Evolutionary conservation across 176 grass and related monocot genomes (phyloP), one percentile per base, ranked within the genome.

Genomic region (Oryza punctata): DNA sequence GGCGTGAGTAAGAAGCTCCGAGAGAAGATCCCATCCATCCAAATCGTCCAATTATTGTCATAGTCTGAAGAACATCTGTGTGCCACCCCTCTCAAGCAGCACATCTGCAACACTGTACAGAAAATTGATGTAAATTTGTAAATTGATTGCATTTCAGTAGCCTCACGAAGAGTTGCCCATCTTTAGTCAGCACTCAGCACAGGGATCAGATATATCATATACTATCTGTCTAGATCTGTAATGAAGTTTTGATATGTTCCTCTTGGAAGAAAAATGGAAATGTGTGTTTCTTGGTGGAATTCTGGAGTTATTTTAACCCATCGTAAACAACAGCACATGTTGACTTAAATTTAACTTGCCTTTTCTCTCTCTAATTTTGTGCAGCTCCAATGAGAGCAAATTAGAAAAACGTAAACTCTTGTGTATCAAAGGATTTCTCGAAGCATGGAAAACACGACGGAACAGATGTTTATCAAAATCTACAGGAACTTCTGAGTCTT

Each of bases 1-100:
- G 92, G 88, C 11, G 67, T 97, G 32, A 82, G 86, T 15, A 86
- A 92, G 69, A 97, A 94, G 84, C 90, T 97, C 40, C 75, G 92
- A 67, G 92, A 97, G 83, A 92, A 92, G 80, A 97, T 97, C 70
- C 94, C 92, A 38, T 82, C 82, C 43, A 91, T 92, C 7, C 65
- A 88, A 52, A 88, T 86, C 18, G 88, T 97, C 77, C 90, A 85
- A 47, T 80, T 94, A 46, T 89, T 91, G 29, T 89, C 81, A 1
- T 89, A 75, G 73, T n/a, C 35, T 69, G 27, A 35, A 32, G 7
- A 38, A 65, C 7, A 68, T 64, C 49, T 54, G 49, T 46, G 66
- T 65, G n/a, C 1, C 33, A 64, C 46, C 14, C 57, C 57, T 65
- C 78, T 69, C 37, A 69, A 26, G 7, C 37, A 71, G 41, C 69